Evolutionary conservation across 768 basidiomycete genomes (phyloP), one percentile per base, ranked within the genome.

Genomic region (Mycena indigotica): DNA sequence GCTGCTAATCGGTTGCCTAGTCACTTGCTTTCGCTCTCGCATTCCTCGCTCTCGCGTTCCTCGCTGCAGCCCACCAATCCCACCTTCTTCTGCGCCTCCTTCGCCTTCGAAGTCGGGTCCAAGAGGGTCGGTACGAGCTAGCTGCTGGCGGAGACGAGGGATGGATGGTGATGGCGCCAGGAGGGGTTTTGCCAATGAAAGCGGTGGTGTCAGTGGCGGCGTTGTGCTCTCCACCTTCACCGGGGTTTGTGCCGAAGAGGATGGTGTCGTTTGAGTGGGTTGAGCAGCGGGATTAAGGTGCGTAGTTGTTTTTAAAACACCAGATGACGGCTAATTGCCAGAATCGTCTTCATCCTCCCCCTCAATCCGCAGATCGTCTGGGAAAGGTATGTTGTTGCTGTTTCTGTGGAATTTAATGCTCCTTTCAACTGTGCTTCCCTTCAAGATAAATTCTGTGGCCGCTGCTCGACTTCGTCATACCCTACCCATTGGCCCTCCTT

Each of bases 401-500:
- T 65, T 50, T 39, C 59, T 59, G 32, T 65, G 56, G 46, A 70
- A 66, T 29, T 58, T 45, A 13, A 67, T 52, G 56, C 70, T 65
- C 28, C 60, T 32, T 52, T 73, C 71, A 28, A 70, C 56, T 48
- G 1, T 56, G 30, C 32, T 69, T 67, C 4, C 44, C 55, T 38
- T 65, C 65, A 66, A 66, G 72, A 57, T 68, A 73, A 26, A 73
- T 61, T 12, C 66, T 53, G 50, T 66, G 62, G 16, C 68, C 70
- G 46, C 63, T 60, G 48, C 48, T 49, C 48, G 66, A n/a, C 65
- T 17, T 56, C 28, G 51, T 70, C 66, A 56, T 60, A 60, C 10
- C 69, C 64, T 3, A 70, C 46, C 41, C 64, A 70, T 4, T 28
- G 46, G 3, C 64, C 67, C 41, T 65, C 38, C 16, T 50, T 51